Evolutionary conservation across 1,284 basidiomycete species (phyloP), one percentile per base, ranked within the genome.

Genomic region (Tilletia horrida): DNA sequence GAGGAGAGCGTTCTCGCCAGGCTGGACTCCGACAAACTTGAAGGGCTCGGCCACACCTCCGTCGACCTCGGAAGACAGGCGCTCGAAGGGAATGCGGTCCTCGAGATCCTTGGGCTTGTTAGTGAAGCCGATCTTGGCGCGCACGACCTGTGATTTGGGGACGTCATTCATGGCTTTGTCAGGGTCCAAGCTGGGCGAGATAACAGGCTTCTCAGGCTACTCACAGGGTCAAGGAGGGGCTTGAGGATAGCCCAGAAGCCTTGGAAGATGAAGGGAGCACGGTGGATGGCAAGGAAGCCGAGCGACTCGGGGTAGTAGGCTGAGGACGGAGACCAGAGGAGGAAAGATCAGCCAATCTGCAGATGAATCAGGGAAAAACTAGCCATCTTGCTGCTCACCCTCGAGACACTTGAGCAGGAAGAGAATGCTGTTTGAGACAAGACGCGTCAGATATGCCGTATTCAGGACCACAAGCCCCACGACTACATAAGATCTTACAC

Each of bases 281-380:
- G 77, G 74, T 83, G 78, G 52, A 83, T 78, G 66, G 80, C 77
- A 44, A 83, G 76, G 52, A 73, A 77, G 42, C 74, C 78, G 25
- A 83, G 77, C 21, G 81, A 81, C 66, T 83, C 82, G 2, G 82
- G 82, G 67, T 82, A 83, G 73, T 83, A 82, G 3, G 79, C 78
- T 59, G 31, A 21, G 31, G 14, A 31, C 18, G 25, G 11, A n/a
- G 35, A 14, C 29, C 9, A 31, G 31, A 14, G 52, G 21, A 55
- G 16, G 16, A 9, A n/a, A 11, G 59, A 62, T 11, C 27, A 27
- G 27, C 25, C 52, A n/a, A 25, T 18, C n/a, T n/a, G n/a, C 16
- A 48, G 47, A 4, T 48, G 47, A 18, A 48, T 16, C 3, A 25
- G 4, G 35, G 11, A 4, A 40, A 40, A 11, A 40, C 35, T 40